phyloP scores from a whole-genome alignment of 805 yeast species.

The Myxozyma neotropica region DNA sequence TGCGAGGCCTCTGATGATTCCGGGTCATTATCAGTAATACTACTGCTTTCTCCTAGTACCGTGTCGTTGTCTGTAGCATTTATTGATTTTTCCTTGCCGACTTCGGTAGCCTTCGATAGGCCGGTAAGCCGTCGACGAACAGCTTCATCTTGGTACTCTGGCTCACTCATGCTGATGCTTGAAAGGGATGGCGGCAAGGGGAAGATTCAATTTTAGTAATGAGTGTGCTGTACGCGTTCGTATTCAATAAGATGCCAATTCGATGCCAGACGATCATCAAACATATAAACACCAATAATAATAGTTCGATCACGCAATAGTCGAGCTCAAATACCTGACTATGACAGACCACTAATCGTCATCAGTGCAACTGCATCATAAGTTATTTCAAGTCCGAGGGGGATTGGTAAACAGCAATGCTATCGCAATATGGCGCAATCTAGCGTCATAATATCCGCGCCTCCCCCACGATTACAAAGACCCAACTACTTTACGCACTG shows the following conservation, averaged over 20 bases:
- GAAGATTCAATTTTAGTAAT: neutral
- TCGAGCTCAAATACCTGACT: too few relatives aligned
- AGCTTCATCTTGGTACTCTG: constrained; percentile 3
- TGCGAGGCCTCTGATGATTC: neutral
- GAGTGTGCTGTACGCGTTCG: too few relatives aligned
- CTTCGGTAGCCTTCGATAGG: neutral
- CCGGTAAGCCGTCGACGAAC: neutral
- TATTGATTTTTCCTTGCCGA: neutral
- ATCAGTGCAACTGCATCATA: too few relatives aligned
- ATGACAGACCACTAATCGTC: too few relatives aligned
- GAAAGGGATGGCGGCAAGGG: neutral
- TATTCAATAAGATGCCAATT: too few relatives aligned
- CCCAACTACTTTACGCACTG: neutral
- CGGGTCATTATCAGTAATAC: neutral
- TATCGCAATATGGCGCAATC: constrained; percentile 9
- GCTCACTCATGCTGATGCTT: neutral
- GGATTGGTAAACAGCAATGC: too few relatives aligned
- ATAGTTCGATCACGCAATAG: too few relatives aligned
- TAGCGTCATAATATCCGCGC: constrained; percentile 1
- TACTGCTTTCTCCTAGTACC: too few relatives aligned
- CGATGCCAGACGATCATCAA: too few relatives aligned
- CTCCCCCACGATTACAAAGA: neutral
- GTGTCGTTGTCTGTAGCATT: neutral
- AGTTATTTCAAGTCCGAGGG: too few relatives aligned
- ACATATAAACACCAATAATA: too few relatives aligned